Evolutionary conservation across 495 filamentous ascomycete genomes (phyloP).

Genomic region (Lasiosphaeria hispida): DNA sequence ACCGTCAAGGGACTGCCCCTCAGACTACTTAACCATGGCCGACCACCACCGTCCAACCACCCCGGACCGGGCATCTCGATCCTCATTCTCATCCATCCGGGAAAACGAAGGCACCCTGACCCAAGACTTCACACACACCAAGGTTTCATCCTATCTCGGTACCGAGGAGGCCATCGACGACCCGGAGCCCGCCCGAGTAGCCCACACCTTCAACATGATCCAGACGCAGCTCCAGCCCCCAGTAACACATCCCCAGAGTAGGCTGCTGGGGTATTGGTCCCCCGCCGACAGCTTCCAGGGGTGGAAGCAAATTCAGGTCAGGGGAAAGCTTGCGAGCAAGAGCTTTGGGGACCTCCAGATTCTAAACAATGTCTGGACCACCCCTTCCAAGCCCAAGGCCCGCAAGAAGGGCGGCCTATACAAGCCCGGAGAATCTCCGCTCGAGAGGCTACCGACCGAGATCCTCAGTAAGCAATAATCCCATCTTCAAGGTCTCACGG

Average conservation of each 20-base stretch:
- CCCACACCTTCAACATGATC: conserved; percentile 34
- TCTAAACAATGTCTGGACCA: conserved; percentile 57
- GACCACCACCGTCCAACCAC: conserved; percentile 20
- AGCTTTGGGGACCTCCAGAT: conserved; percentile 68
- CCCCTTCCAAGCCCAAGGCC: conserved; percentile 27
- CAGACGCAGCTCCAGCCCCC: conserved; percentile 50
- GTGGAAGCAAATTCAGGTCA: conserved; percentile 68
- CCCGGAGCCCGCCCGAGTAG: conserved; percentile 7
- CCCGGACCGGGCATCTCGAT: conserved; percentile 45
- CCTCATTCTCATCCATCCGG: conserved; percentile 57
- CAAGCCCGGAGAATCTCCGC: conserved; percentile 39
- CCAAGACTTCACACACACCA: conserved; percentile 70
- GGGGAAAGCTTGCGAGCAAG: conserved; percentile 65
- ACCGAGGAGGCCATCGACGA: conserved; percentile 48
- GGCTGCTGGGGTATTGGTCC: conserved; percentile 61
- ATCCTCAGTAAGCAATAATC: conserved; percentile 60
- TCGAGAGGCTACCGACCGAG: conserved; percentile 70
- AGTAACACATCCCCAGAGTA: conserved; percentile 44
- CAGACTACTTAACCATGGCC: conserved; percentile 33
- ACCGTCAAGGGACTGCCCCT: conserved; percentile 19
- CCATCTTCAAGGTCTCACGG: not conserved
- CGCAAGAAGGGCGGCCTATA: conserved; percentile 26
- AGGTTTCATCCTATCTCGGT: conserved; percentile 55
- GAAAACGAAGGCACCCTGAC: conserved; percentile 55
- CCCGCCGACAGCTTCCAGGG: conserved; percentile 68